phyloP scores from a whole-genome alignment of 306 rosid species.

The Cucurbita pepo region DNA sequence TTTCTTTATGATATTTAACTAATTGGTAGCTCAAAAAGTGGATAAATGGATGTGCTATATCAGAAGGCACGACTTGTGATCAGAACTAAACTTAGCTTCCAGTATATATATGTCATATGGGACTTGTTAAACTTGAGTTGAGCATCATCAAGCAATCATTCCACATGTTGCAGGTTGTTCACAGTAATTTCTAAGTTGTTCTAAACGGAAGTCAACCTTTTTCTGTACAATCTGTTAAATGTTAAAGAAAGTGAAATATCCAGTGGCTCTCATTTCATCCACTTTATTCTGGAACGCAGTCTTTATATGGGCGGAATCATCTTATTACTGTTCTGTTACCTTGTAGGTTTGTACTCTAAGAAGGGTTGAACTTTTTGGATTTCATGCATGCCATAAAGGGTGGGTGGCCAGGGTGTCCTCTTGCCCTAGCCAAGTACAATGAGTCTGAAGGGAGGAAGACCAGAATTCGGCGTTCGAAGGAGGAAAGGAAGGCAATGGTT shows the following conservation, averaged over 20 bases:
- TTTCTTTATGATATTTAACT: not conserved
- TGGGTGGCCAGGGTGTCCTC: slow-evolving; percentile 66
- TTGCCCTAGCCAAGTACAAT: slow-evolving; percentile 78
- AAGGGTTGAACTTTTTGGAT: slow-evolving; percentile 14
- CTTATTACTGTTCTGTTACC: slow-evolving; percentile 7
- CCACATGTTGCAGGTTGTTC: not conserved
- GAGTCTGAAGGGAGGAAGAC: slow-evolving; percentile 67
- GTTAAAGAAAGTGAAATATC: not conserved
- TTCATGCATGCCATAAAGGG: slow-evolving; percentile 57
- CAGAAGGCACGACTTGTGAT: not conserved
- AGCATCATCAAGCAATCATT: not conserved
- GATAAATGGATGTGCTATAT: not conserved
- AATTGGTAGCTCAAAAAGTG: not conserved
- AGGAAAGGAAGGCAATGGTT: slow-evolving; percentile 84
- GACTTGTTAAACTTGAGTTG: not conserved
- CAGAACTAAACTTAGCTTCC: not conserved
- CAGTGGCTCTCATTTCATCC: not conserved
- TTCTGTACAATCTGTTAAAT: not conserved
- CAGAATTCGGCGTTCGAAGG: slow-evolving; percentile 76
- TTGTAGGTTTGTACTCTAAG: slow-evolving; percentile 16
- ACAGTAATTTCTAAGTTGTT: not conserved
- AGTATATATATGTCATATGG: not conserved
- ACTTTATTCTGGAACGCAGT: not conserved
- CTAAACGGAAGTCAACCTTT: not conserved
- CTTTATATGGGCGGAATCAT: not conserved